Conservation (phyloP, 1,284 basidiomycete genomes). For the Ceratobasidium sp. region DNA sequence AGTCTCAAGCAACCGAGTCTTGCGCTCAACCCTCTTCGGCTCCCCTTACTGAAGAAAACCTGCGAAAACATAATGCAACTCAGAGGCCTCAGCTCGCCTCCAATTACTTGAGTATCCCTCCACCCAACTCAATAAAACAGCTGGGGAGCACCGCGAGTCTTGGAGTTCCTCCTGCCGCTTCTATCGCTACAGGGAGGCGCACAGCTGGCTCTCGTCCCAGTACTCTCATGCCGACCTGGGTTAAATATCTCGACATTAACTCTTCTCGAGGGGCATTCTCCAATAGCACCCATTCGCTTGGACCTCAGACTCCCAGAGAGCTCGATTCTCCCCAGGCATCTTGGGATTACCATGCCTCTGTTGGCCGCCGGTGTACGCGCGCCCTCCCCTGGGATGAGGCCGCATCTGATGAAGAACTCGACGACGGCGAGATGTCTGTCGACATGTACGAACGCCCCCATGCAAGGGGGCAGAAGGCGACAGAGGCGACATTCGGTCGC, state of each 20-base stretch:
- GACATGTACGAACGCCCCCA: not conserved
- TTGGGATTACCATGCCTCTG: not conserved
- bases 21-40: not conserved
- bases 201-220: not conserved
- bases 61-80: not conserved
- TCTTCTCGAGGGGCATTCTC: conserved; percentile 7
- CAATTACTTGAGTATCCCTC: conserved; percentile 50
- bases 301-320: conserved; percentile 1
- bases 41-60: not conserved
- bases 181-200: not conserved
- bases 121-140: not conserved
- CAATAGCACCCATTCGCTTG: not conserved
- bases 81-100: not conserved
- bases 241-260: not conserved
- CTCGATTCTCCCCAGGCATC: not conserved
- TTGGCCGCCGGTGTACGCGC: not conserved
- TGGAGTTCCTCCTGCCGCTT: not conserved
- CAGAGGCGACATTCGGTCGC: conserved; percentile 1
- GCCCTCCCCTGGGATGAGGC: not conserved
- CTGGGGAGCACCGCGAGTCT: conserved; percentile 43
- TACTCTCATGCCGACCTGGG: conserved; percentile 39
- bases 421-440: not conserved
- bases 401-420: not conserved
- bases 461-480: not conserved
- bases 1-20: conserved; percentile 54